Conservation (phyloP, 2,329 filamentous ascomycete species). For the Aspergillus sp. region DNA sequence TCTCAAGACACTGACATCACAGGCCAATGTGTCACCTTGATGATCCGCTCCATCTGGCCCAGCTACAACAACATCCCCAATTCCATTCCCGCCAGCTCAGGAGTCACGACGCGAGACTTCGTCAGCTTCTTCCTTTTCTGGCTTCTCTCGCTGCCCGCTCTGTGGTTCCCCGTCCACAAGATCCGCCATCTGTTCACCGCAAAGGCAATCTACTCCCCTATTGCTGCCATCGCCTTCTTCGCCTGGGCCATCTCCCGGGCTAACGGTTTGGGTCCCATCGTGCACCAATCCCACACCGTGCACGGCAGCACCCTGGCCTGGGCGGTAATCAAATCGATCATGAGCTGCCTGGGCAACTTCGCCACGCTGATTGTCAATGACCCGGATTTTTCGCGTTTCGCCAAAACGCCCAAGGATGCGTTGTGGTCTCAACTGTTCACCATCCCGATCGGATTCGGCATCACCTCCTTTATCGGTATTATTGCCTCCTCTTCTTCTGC, state of each 20-base stretch:
- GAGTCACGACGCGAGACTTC: conserved; percentile 72
- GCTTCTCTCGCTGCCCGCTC: conserved; percentile 73
- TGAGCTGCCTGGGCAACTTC: conserved; percentile 88
- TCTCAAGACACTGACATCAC: background rate
- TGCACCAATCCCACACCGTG: conserved; percentile 63
- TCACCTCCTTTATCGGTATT: conserved; percentile 84
- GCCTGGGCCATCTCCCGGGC: conserved; percentile 82
- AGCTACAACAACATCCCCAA: conserved; percentile 62
- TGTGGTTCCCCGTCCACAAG: conserved; percentile 87
- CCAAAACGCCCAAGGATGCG: conserved; percentile 70
- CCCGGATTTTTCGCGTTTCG: conserved; percentile 83
- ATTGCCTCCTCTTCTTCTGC: conserved; percentile 67
- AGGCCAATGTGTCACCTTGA: conserved; percentile 78
- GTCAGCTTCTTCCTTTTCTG: conserved; percentile 86
- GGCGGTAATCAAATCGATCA: conserved; percentile 80
- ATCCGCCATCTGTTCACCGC: conserved; percentile 87
- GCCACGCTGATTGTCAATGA: conserved; percentile 78
- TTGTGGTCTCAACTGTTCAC: conserved; percentile 76
- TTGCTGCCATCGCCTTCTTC: conserved; percentile 80
- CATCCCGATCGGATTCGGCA: conserved; percentile 67
- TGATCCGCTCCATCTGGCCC: conserved; percentile 82
- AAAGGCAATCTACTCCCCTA: conserved; percentile 80
- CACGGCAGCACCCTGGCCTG: conserved; percentile 71
- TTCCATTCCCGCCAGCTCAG: conserved; percentile 61
- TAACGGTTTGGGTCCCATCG: conserved; percentile 77